These are phyloP conservation scores for Apiospora marii DNA, from an alignment of 2,329 filamentous ascomycete species.

Conservation along the genomic window DNA sequence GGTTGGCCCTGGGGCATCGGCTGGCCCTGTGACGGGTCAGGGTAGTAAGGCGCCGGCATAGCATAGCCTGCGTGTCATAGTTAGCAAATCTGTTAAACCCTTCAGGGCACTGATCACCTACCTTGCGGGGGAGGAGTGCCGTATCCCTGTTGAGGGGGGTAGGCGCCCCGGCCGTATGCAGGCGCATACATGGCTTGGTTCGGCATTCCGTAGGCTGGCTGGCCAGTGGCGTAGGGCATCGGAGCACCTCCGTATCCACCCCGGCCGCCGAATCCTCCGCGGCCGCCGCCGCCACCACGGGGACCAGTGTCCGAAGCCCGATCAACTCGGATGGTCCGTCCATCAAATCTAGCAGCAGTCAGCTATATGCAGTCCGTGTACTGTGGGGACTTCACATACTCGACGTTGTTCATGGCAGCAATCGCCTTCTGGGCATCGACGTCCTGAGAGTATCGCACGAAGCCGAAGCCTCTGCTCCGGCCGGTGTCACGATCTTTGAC, in stretches of 20 bases:
- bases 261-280: slow-evolving; percentile 34
- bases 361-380: not conserved
- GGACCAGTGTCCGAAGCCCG: slow-evolving; percentile 86
- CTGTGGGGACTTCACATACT: slow-evolving; percentile 65
- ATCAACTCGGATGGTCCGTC: slow-evolving; percentile 92
- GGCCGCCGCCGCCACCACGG: slow-evolving; percentile 55
- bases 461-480: slow-evolving; percentile 96
- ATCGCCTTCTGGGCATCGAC: slow-evolving; percentile 81
- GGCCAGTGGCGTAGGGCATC: slow-evolving; percentile 46
- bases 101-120: slow-evolving; percentile 35
- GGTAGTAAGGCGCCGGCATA: slow-evolving; percentile 50
- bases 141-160: slow-evolving; percentile 48
- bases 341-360: slow-evolving; percentile 78
- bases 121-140: slow-evolving; percentile 54
- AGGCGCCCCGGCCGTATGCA: slow-evolving; percentile 53
- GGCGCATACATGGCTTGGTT: slow-evolving; percentile 48
- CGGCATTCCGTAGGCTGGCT: slow-evolving; percentile 47
- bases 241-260: slow-evolving; percentile 43
- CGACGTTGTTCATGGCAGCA: slow-evolving; percentile 82
- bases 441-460: slow-evolving; percentile 86
- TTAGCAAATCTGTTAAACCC: not conserved
- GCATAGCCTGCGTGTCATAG: slow-evolving; percentile 36
- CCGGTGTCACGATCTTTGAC: slow-evolving; percentile 98
- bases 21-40: slow-evolving; percentile 51
- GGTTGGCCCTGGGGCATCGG: slow-evolving; percentile 47